These are phyloP conservation scores for Alloteropsis angusta DNA, from an alignment of 202 grass and related monocot species.

Conservation along the genomic window DNA sequence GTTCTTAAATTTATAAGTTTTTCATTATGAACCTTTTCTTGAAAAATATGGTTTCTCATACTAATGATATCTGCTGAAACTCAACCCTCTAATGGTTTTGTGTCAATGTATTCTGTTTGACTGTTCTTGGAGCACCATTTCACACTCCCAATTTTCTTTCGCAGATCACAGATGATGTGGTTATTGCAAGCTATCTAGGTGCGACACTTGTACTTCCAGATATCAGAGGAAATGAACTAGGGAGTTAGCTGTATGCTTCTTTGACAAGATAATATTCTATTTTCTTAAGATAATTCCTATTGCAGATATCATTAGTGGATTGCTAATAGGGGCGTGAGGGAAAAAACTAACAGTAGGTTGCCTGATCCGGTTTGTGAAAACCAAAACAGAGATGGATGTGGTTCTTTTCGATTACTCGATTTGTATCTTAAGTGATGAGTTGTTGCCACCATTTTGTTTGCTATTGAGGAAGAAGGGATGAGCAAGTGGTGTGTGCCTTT, in stretches of 20 bases:
- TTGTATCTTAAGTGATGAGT: no score
- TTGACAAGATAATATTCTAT: not conserved
- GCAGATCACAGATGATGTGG: slow-evolving; percentile 83
- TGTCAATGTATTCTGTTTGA: not conserved
- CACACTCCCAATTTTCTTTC: not conserved
- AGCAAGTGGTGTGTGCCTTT: no score
- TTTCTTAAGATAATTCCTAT: slow-evolving; percentile 2
- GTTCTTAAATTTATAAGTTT: not conserved
- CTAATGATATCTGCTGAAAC: slow-evolving; percentile 25
- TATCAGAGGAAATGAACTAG: slow-evolving; percentile 74
- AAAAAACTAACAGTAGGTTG: no score
- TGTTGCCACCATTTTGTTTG: no score
- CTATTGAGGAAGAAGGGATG: no score
- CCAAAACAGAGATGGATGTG: no score
- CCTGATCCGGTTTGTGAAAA: no score
- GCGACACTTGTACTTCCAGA: slow-evolving; percentile 82
- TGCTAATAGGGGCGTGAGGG: no score
- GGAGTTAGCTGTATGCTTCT: slow-evolving; percentile 57
- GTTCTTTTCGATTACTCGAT: no score
- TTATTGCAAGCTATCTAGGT: slow-evolving; percentile 72
- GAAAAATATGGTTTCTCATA: not conserved
- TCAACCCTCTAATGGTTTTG: slow-evolving; percentile 48
- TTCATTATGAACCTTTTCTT: not conserved
- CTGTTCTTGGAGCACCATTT: not conserved
- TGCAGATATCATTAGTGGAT: no score